phyloP scores from a whole-genome alignment of 805 yeast genomes.

The Candida mattraensis region DNA sequence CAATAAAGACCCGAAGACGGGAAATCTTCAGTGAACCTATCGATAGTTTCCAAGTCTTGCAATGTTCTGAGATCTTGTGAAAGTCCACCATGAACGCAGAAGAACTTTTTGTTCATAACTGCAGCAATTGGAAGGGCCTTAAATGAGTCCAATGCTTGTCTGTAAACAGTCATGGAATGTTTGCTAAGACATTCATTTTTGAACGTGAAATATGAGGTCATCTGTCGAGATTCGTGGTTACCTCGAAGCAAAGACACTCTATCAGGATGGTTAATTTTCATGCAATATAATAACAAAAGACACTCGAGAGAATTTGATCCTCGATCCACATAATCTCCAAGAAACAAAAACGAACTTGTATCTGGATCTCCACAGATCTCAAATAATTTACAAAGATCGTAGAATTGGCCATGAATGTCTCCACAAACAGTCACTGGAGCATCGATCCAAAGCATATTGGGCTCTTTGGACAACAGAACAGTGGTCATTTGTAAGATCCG shows the following conservation, averaged over 20 bases:
- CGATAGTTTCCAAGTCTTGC: slow-evolving; percentile 64
- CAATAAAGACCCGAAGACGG: slow-evolving; percentile 93
- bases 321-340: slow-evolving; percentile 95
- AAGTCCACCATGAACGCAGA: slow-evolving; percentile 95
- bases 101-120: slow-evolving; percentile 85
- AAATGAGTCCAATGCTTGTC: slow-evolving; percentile 75
- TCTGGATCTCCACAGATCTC: slow-evolving; percentile 92
- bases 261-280: slow-evolving; percentile 73
- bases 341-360: slow-evolving; percentile 70
- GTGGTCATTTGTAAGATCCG: slow-evolving; percentile 66
- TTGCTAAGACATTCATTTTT: slow-evolving; percentile 87
- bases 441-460: slow-evolving; percentile 74
- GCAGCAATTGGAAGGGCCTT: slow-evolving; percentile 90
- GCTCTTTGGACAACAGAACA: slow-evolving; percentile 61
- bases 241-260: slow-evolving; percentile 85
- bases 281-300: slow-evolving; percentile 68
- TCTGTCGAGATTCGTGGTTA: slow-evolving; percentile 90
- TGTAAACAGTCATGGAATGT: slow-evolving; percentile 64
- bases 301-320: slow-evolving; percentile 92
- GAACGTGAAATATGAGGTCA: slow-evolving; percentile 93
- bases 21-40: slow-evolving; percentile 79
- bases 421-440: slow-evolving; percentile 97
- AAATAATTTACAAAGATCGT: slow-evolving; percentile 82
- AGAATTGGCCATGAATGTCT: slow-evolving; percentile 96
- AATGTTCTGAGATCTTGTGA: slow-evolving; percentile 77